A percentile compares a stretch with the other conserved stretches of the same genome.
These are phyloP conservation scores for Malus hybrid DNA, from an alignment of 331 rosid genomes.

Conservation along the genomic window DNA sequence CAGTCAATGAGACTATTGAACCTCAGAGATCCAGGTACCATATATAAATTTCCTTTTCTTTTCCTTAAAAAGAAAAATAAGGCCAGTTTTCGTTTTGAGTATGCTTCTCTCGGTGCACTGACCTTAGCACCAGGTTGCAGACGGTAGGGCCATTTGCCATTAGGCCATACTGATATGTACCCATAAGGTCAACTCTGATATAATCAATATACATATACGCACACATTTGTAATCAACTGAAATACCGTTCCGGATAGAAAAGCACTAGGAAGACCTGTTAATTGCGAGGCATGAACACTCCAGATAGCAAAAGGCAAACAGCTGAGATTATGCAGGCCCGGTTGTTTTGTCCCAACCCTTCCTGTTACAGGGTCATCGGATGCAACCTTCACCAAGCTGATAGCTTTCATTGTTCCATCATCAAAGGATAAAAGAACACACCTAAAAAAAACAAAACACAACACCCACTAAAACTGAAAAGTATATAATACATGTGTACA, in stretches of 20 bases:
- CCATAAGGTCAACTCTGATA: not conserved
- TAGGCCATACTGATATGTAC: not conserved
- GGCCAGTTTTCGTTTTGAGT: too few relatives aligned
- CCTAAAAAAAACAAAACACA: conserved; percentile 36
- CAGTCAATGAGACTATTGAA: too few relatives aligned
- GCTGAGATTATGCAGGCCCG: conserved; percentile 46
- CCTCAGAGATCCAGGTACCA: too few relatives aligned
- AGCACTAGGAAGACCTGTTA: conserved; percentile 47
- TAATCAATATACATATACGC: not conserved
- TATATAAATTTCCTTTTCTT: too few relatives aligned
- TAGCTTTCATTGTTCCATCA: conserved; percentile 78
- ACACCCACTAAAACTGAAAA: not conserved
- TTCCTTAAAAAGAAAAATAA: too few relatives aligned
- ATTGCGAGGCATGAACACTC: conserved; percentile 77
- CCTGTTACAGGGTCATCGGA: conserved; percentile 72
- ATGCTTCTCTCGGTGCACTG: not conserved
- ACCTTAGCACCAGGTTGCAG: not conserved
- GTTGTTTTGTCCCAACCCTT: conserved; percentile 55
- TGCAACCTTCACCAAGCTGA: conserved; percentile 74
- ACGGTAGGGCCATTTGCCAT: not conserved
- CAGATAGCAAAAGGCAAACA: conserved; percentile 70
- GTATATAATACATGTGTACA: too few relatives aligned
- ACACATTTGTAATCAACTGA: not conserved
- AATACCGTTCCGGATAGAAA: not conserved
- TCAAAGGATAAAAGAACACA: conserved; percentile 79